These are phyloP conservation scores for Morella rubra DNA, from an alignment of 306 rosid genomes.

Conservation along the genomic window DNA sequence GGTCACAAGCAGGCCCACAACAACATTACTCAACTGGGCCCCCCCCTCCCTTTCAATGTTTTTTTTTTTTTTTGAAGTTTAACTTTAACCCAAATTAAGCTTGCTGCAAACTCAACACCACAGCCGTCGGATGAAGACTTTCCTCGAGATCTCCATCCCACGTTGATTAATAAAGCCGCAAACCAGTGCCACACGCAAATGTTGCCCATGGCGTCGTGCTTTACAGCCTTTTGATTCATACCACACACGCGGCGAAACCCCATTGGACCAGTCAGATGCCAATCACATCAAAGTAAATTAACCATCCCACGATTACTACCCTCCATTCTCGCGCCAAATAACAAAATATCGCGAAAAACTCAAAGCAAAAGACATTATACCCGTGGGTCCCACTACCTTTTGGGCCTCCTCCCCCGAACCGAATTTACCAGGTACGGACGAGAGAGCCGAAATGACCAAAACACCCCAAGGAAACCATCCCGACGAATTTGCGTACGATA, in stretches of 20 bases:
- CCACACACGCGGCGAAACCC: slow-evolving; percentile 22
- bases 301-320: neutral
- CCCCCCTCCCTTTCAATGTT: neutral
- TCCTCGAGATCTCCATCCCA: slow-evolving; percentile 28
- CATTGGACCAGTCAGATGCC: slow-evolving; percentile 14
- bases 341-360: slow-evolving; percentile 4
- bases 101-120: neutral
- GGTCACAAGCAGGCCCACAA: neutral
- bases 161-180: neutral
- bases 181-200: slow-evolving; percentile 29
- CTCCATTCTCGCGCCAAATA: slow-evolving; percentile 18
- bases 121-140: slow-evolving; percentile 28
- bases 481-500: slow-evolving; percentile 10
- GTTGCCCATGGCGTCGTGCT: slow-evolving; percentile 24
- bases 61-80: too few relatives aligned
- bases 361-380: slow-evolving; percentile 6
- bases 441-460: slow-evolving; percentile 3
- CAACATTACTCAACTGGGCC: neutral
- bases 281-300: neutral
- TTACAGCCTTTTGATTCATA: slow-evolving; percentile 26
- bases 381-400: slow-evolving; percentile 39
- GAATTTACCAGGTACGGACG: slow-evolving; percentile 36
- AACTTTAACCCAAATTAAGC: too few relatives aligned
- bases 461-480: slow-evolving; percentile 8
- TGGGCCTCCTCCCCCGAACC: slow-evolving; percentile 29